These are phyloP conservation scores for Sistotremastrum niveocremeum DNA, from an alignment of 768 basidiomycete species.

Conservation along the genomic window DNA sequence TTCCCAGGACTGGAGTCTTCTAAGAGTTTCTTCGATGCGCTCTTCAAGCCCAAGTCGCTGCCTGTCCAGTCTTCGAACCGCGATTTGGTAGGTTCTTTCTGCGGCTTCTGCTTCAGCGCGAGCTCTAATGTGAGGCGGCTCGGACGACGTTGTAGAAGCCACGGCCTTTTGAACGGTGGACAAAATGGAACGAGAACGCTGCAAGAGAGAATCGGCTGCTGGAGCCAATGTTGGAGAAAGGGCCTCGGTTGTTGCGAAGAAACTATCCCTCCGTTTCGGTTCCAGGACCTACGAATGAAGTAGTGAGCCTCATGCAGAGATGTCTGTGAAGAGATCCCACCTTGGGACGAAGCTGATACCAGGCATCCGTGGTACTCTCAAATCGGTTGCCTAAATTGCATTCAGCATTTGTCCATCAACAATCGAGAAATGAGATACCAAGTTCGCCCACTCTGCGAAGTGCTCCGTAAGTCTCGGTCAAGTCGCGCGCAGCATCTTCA, in stretches of 20 bases:
- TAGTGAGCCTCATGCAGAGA: background rate
- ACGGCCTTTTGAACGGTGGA: conserved; percentile 64
- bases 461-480: conserved; percentile 48
- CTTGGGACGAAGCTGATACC: conserved; percentile 75
- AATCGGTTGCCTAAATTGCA: conserved; percentile 55
- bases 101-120: conserved; percentile 72
- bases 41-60: conserved; percentile 82
- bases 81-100: conserved; percentile 64
- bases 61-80: conserved; percentile 71
- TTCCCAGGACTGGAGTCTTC: conserved; percentile 75
- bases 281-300: background rate
- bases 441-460: conserved; percentile 62
- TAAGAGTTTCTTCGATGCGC: conserved; percentile 70
- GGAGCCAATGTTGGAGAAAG: conserved; percentile 19
- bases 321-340: conserved; percentile 21
- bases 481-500: conserved; percentile 54
- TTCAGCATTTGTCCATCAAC: background rate
- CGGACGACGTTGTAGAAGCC: conserved; percentile 28
- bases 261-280: background rate
- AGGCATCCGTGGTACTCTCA: conserved; percentile 65
- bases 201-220: conserved; percentile 44
- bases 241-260: no score
- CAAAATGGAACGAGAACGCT: conserved; percentile 56
- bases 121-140: conserved; percentile 57
- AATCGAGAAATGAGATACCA: conserved; percentile 4